Evolutionary conservation across 768 basidiomycete species (phyloP), one percentile per base, ranked within the genome.

Genomic region (Lyophyllum semitale): DNA sequence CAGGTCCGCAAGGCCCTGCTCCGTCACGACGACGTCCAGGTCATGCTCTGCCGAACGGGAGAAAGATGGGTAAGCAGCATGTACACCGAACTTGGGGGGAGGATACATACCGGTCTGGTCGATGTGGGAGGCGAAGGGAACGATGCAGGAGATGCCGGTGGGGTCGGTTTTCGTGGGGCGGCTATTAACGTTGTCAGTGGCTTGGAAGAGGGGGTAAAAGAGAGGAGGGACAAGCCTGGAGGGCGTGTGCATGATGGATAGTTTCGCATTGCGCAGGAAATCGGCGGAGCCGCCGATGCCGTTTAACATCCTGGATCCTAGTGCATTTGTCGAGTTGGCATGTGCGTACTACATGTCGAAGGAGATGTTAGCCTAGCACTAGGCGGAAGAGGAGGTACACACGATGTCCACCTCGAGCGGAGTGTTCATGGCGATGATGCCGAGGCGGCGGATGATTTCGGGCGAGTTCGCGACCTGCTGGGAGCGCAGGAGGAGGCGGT

Each of bases 381-480:
- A n/a, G 25, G 44, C 7, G 53, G 37, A 18, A 18, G 32, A 9
- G 26, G 2, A 1, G 11, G 22, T 9, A 72, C 73, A 23, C 38
- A 77, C 75, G 44, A 79, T 79, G 58, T 80, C 79, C 8, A 80
- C 78, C 61, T 80, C 79, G 9, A 80, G 64, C 0, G 79, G 78
- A 0, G 79, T 79, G 56, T 80, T 80, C 79, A 80, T 80, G 8
- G 79, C 79, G 32, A 80, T 80, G 45, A 79, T 65, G 50, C 79
- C 79, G 13, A 80, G 69, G 1, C 79, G 68, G 11, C 79, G 67
- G 53, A 80, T 79, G 45, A 80, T 68, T 61, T 80, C 79, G 2
- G 79, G 78, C 1, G 79, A 74, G 59, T 80, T 80, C 51, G 78
- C 78, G 3, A 80, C 78, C 61, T 80, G 79, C 50, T 80, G 79